Conservation (phyloP, 495 filamentous ascomycete genomes). For the Lichenothelia convexa region DNA sequence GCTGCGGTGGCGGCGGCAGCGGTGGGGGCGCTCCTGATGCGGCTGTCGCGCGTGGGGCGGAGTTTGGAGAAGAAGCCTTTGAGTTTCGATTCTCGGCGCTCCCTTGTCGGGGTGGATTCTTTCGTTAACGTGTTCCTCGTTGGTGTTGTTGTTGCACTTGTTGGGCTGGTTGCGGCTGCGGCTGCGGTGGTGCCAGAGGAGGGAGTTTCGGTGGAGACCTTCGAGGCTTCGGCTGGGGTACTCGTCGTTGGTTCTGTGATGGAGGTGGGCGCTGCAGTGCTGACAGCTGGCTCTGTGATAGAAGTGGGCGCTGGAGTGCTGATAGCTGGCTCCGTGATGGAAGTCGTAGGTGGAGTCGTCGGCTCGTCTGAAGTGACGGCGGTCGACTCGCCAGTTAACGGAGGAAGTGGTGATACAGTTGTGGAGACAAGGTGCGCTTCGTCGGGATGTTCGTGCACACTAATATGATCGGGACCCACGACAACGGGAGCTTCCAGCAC, state of each 20-base stretch:
- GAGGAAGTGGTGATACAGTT: too few relatives aligned
- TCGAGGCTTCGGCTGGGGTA: not conserved
- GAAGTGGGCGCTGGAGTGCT: not conserved
- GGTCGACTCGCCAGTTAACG: too few relatives aligned
- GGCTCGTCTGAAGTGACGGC: too few relatives aligned
- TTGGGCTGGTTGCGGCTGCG: not conserved
- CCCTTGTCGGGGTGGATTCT: not conserved
- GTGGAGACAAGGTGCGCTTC: too few relatives aligned
- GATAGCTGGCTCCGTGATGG: not conserved
- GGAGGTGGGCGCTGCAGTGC: not conserved
- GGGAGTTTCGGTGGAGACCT: not conserved
- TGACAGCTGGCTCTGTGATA: not conserved
- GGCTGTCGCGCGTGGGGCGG: constrained; percentile 2
- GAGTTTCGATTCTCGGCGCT: not conserved
- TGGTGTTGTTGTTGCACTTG: not conserved
- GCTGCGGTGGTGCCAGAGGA: not conserved
- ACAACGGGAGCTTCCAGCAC: too few relatives aligned
- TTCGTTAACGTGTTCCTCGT: not conserved
- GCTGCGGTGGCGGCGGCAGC: not conserved
- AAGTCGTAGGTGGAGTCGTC: not conserved
- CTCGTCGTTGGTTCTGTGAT: not conserved
- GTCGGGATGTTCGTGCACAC: too few relatives aligned
- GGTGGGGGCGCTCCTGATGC: not conserved
- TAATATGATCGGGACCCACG: too few relatives aligned
- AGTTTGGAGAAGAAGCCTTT: constrained; percentile 3